Percentiles rank a stretch among this genome's conserved stretches.
phyloP scores from a whole-genome alignment of 345 rosid genomes.

The Acer negundo region DNA sequence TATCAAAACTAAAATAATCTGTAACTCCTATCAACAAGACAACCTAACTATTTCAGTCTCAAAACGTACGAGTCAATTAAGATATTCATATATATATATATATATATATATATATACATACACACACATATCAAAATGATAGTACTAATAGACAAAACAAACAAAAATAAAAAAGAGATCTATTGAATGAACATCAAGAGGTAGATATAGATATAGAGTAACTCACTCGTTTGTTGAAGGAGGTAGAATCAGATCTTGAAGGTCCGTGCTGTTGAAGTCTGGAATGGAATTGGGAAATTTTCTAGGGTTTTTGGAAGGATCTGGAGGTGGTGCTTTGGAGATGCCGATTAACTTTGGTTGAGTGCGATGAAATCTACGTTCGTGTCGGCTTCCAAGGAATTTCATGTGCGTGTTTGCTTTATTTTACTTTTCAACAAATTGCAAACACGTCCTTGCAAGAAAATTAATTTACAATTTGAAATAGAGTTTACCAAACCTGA shows the following conservation, averaged over 20 bases:
- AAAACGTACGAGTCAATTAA: conserved; percentile 5
- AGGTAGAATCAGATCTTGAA: conserved; percentile 2
- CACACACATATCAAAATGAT: neutral
- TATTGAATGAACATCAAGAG: neutral
- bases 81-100: too few species aligned
- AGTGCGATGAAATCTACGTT: neutral
- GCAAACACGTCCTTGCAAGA: too few species aligned
- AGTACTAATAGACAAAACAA: neutral
- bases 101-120: neutral
- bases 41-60: neutral
- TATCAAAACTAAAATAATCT: neutral
- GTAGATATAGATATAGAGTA: neutral
- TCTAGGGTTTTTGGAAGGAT: conserved; percentile 22
- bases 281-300: neutral
- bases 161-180: neutral
- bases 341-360: conserved; percentile 10
- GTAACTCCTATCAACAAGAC: neutral
- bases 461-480: too few species aligned
- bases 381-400: neutral
- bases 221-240: neutral
- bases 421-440: too few species aligned
- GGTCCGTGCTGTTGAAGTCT: neutral
- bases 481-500: too few species aligned
- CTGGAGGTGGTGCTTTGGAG: conserved; percentile 16
- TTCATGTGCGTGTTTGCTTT: too few species aligned